A percentile compares a stretch with the other conserved stretches of the same genome.
phyloP scores from a whole-genome alignment of 495 filamentous ascomycete genomes.

The Evansstolkia leycettana region DNA sequence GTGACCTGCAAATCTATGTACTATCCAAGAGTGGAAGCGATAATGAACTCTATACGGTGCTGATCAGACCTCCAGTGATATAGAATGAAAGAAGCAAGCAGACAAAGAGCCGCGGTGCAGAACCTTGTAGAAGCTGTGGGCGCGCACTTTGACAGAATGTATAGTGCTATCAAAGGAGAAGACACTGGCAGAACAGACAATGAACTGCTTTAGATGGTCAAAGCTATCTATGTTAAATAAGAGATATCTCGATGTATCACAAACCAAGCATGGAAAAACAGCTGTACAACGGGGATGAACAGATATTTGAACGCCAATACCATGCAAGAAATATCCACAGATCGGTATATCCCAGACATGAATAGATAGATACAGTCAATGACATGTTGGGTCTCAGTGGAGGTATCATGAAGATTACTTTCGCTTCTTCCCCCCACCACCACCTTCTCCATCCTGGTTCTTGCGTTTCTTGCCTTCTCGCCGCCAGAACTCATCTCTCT shows the following conservation, averaged over 20 bases:
- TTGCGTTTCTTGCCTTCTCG: conserved; percentile 92
- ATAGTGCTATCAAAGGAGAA: no score
- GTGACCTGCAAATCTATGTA: no score
- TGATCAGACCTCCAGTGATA: no score
- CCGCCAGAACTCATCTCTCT: conserved; percentile 87
- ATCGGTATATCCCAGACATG: conserved; percentile 9
- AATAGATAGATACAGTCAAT: conserved; percentile 6
- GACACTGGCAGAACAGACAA: no score
- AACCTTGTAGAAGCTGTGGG: no score
- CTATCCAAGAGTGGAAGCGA: no score
- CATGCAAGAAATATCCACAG: neutral
- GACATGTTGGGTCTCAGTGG: conserved; percentile 7
- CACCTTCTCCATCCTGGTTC: conserved; percentile 42
- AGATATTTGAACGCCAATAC: neutral
- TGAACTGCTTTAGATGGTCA: no score
- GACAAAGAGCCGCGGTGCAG: no score
- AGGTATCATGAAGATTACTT: conserved; percentile 6
- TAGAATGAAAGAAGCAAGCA: no score
- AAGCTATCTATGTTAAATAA: neutral
- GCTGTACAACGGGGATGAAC: neutral
- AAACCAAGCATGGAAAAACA: neutral
- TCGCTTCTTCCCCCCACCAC: conserved; percentile 54
- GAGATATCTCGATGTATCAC: neutral
- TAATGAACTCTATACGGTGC: no score
- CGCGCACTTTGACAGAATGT: no score